A percentile compares a stretch with the other conserved stretches of the same genome.
These are phyloP conservation scores for Gastrolobium bilobum DNA, from an alignment of 306 rosid species.

Conservation along the genomic window DNA sequence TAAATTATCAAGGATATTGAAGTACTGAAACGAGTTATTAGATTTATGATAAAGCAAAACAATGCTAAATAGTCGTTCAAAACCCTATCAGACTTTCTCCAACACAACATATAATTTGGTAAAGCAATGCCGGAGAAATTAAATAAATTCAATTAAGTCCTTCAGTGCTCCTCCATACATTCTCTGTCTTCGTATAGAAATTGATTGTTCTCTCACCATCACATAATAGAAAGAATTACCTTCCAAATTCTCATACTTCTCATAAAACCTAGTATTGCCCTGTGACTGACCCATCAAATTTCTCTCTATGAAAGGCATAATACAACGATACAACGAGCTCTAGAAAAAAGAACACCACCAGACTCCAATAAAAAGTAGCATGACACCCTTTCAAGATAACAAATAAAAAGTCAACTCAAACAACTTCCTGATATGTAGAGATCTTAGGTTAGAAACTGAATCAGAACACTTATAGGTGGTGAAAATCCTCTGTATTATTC, in stretches of 20 bases:
- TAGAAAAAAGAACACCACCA: not conserved
- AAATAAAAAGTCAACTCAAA: too few relatives aligned
- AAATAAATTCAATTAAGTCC: not conserved
- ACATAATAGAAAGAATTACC: not conserved
- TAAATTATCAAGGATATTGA: not conserved
- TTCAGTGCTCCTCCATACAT: not conserved
- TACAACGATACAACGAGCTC: not conserved
- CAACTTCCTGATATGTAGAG: too few relatives aligned
- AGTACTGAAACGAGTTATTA: not conserved
- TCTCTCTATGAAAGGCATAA: conserved; percentile 7
- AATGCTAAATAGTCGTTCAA: not conserved
- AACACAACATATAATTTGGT: not conserved
- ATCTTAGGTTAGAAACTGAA: too few relatives aligned
- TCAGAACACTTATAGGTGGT: too few relatives aligned
- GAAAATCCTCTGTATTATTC: too few relatives aligned
- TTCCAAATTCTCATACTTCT: not conserved
- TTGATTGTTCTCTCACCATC: not conserved
- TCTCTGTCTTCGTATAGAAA: not conserved
- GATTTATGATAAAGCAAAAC: not conserved
- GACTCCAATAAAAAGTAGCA: not conserved
- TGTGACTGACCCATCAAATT: not conserved
- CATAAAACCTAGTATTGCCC: not conserved
- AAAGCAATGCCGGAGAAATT: not conserved
- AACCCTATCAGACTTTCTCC: not conserved
- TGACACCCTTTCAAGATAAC: too few relatives aligned